Evolutionary conservation across 441 rosid genomes (phyloP).

Genomic region (Francoa sonchifolia): DNA sequence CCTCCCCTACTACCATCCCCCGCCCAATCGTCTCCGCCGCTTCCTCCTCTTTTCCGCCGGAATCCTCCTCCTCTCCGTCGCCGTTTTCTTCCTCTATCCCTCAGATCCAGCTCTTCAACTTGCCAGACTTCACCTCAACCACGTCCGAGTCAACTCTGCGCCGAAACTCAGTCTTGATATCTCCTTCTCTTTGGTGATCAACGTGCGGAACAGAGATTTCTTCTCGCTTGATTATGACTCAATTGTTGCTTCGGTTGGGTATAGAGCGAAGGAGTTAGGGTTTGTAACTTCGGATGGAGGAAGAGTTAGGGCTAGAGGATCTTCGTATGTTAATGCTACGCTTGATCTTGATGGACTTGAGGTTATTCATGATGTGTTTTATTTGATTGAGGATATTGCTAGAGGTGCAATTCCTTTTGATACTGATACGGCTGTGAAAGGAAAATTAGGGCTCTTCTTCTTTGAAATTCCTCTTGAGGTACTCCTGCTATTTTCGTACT

Average conservation of each 20-base stretch:
- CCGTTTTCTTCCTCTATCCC: conserved; percentile 51
- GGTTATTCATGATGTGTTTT: conserved; percentile 54
- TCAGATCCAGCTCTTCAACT: conserved; percentile 47
- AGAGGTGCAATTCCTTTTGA: conserved; percentile 57
- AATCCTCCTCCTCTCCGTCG: conserved; percentile 36
- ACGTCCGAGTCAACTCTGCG: conserved; percentile 31
- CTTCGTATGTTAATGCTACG: conserved; percentile 53
- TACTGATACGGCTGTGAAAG: conserved; percentile 37
- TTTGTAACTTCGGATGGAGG: conserved; percentile 45
- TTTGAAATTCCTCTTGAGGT: conserved; percentile 55
- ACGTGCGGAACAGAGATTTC: conserved; percentile 49
- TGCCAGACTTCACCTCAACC: conserved; percentile 47
- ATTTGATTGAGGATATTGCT: conserved; percentile 56
- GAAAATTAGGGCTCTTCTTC: conserved; percentile 44
- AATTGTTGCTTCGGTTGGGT: conserved; percentile 50
- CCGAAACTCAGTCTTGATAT: conserved; percentile 40
- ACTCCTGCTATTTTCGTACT: neutral
- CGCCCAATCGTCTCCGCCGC: conserved; percentile 11
- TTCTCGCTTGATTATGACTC: conserved; percentile 49
- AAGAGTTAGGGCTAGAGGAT: conserved; percentile 40
- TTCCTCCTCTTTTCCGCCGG: conserved; percentile 28
- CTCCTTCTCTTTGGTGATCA: conserved; percentile 47
- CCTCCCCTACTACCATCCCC: conserved; percentile 24
- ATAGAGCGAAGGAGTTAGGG: conserved; percentile 65
- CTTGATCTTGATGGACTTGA: conserved; percentile 61